Evolutionary conservation across 371 early-diverging fungal species (phyloP).

Genomic region (Chytridium lagenaria): DNA sequence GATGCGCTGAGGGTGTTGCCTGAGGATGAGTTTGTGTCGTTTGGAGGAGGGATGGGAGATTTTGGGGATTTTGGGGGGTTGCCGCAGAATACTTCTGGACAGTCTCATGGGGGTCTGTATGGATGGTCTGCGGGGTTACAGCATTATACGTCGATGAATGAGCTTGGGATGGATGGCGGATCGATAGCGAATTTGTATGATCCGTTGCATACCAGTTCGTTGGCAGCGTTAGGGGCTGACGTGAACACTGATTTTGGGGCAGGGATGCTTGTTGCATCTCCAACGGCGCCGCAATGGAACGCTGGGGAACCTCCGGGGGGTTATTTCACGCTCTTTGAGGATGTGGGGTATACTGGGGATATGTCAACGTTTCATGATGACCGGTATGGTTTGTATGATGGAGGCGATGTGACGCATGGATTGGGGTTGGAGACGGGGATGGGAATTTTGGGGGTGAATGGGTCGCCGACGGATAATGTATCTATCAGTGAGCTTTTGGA

Average conservation of each 20-base stretch:
- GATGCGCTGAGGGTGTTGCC: background rate
- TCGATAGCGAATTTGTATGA: no score
- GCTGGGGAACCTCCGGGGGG: no score
- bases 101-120: background rate
- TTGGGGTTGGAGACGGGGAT: no score
- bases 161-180: no score
- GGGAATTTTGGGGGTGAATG: no score
- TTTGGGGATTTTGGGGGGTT: background rate
- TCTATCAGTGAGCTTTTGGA: no score
- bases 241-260: background rate
- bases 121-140: background rate
- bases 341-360: background rate
- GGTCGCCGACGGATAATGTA: no score
- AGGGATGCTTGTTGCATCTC: background rate
- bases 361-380: slow-evolving; percentile 1
- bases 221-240: background rate
- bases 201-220: no score
- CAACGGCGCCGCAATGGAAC: background rate
- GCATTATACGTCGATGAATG: background rate
- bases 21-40: slow-evolving; percentile 9
- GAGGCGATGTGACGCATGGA: no score
- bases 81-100: background rate
- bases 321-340: slow-evolving; percentile 8
- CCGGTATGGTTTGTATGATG: slow-evolving; percentile 12
- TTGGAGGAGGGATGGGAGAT: slow-evolving; percentile 14